Evolutionary conservation across 371 early-diverging fungal species (phyloP).

Genomic region (Umbelopsis sp.): DNA sequence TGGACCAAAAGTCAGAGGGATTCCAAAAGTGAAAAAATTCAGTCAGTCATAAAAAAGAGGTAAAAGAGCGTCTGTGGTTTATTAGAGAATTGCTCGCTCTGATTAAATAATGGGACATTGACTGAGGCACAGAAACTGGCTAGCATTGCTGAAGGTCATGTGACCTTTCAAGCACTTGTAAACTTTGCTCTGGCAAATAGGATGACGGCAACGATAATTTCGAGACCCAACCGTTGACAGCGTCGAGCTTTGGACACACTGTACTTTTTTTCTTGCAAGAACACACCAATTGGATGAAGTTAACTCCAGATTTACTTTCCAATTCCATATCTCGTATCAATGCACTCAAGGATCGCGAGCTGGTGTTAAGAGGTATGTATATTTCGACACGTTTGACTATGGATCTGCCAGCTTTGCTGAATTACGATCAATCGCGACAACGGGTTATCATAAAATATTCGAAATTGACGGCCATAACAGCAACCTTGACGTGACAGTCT

Average conservation of each 20-base stretch:
- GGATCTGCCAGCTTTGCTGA: slow-evolving; percentile 4
- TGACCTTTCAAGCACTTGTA: neutral
- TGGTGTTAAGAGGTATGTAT: slow-evolving; percentile 80
- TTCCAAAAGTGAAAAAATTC: too few species aligned
- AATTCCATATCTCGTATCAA: slow-evolving; percentile 79
- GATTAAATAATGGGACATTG: too few species aligned
- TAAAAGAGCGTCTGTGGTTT: too few species aligned
- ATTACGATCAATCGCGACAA: neutral
- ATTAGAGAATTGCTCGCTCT: too few species aligned
- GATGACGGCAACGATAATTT: neutral
- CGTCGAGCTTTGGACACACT: neutral
- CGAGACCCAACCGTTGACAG: neutral
- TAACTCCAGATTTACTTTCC: slow-evolving; percentile 79
- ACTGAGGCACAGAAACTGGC: too few species aligned
- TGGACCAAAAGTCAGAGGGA: too few species aligned
- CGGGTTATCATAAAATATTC: too few species aligned
- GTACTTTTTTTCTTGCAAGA: neutral
- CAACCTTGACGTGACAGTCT: neutral
- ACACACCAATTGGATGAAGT: slow-evolving; percentile 58
- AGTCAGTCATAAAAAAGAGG: too few species aligned
- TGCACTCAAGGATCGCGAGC: slow-evolving; percentile 86
- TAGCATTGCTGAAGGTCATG: too few species aligned
- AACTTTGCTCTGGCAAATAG: neutral
- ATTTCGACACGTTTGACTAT: too few species aligned
- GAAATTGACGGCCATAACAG: too few species aligned